Evolutionary conservation across 2,329 filamentous ascomycete genomes (phyloP).

Genomic region (Neopestalotiopsis sp.): DNA sequence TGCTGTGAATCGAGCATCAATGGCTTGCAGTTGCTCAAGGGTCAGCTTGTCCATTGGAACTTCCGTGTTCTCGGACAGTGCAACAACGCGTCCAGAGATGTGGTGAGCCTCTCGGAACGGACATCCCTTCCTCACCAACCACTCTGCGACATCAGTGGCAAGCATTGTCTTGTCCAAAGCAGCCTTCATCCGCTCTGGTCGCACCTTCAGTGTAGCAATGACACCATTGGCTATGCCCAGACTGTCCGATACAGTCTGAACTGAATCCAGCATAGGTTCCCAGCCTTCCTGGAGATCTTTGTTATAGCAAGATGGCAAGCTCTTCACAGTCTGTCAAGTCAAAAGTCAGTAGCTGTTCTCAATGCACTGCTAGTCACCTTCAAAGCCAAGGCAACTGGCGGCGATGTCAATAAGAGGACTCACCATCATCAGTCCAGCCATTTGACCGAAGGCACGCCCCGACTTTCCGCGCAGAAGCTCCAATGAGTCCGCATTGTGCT

Average conservation of each 20-base stretch:
- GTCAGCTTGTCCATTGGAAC: conserved; percentile 68
- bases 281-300: conserved; percentile 80
- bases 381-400: conserved; percentile 20
- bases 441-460: conserved; percentile 78
- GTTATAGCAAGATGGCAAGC: conserved; percentile 76
- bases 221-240: conserved; percentile 78
- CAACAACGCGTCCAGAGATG: conserved; percentile 75
- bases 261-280: conserved; percentile 76
- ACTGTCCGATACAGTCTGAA: conserved; percentile 75
- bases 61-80: conserved; percentile 66
- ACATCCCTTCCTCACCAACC: conserved; percentile 66
- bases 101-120: conserved; percentile 82
- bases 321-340: conserved; percentile 50
- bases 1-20: conserved; percentile 70
- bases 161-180: conserved; percentile 77
- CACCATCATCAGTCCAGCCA: conserved; percentile 65
- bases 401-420: conserved; percentile 31
- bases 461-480: conserved; percentile 76
- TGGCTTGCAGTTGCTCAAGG: conserved; percentile 68
- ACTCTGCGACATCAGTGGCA: conserved; percentile 69
- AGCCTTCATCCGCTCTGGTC: conserved; percentile 72
- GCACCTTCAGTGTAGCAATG: conserved; percentile 67
- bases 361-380: conserved; percentile 30
- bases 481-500: conserved; percentile 81
- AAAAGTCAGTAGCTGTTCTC: conserved; percentile 34